phyloP scores from a whole-genome alignment of 2,329 filamentous ascomycete species.

The Hypocrella siamensis region DNA sequence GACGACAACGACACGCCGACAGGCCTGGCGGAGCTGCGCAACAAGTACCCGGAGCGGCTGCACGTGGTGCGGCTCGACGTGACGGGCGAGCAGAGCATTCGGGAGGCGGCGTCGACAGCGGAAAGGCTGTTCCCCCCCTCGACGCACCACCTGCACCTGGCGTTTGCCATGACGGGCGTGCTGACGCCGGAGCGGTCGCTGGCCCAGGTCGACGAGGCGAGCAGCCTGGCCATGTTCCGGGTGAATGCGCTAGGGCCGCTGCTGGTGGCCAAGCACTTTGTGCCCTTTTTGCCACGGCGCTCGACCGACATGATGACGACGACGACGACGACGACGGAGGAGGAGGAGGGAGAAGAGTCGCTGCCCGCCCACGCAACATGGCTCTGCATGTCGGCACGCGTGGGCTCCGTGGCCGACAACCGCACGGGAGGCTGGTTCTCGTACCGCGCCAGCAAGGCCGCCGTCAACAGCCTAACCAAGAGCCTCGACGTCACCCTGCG shows the following conservation, averaged over 20 bases:
- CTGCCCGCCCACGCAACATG: conserved; percentile 44
- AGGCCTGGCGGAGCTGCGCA: not conserved
- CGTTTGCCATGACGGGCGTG: conserved; percentile 55
- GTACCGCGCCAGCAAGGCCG: conserved; percentile 64
- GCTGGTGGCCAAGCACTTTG: conserved; percentile 63
- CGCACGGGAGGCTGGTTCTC: conserved; percentile 64
- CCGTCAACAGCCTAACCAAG: conserved; percentile 54
- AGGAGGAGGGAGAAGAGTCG: conserved; percentile 7
- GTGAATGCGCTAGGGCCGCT: conserved; percentile 63
- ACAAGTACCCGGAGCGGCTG: conserved; percentile 16
- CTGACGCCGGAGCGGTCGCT: conserved; percentile 60
- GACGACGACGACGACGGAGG: not conserved
- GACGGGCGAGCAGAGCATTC: conserved; percentile 46
- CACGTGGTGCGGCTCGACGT: conserved; percentile 27
- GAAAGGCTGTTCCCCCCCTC: conserved; percentile 32
- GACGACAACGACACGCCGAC: conserved; percentile 4
- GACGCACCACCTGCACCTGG: conserved; percentile 48
- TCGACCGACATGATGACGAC: conserved; percentile 13
- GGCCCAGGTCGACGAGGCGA: conserved; percentile 41
- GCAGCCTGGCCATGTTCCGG: conserved; percentile 52
- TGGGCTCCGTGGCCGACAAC: conserved; percentile 62
- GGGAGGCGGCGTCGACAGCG: conserved; percentile 35
- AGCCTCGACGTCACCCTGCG: conserved; percentile 54
- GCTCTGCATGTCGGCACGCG: conserved; percentile 63
- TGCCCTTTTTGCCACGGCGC: conserved; percentile 49